Percentiles rank a stretch among this genome's conserved stretches.
phyloP scores from a whole-genome alignment of 345 rosid genomes.

The Salix purpurea region DNA sequence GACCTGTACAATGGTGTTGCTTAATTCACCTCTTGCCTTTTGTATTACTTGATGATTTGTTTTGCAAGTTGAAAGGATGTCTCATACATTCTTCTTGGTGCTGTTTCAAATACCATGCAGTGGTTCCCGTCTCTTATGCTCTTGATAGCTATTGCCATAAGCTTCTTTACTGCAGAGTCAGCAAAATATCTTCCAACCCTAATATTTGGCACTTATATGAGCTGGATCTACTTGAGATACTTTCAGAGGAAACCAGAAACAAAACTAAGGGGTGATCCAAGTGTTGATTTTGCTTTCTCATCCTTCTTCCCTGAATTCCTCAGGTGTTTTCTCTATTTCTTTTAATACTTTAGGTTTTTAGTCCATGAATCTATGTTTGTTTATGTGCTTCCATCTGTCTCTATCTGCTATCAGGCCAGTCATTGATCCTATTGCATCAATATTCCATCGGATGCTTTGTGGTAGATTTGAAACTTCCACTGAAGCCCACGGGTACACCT shows the following conservation, averaged over 20 bases:
- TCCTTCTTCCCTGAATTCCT: constrained; percentile 87
- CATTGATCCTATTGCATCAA: constrained; percentile 71
- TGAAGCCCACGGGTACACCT: constrained; percentile 46
- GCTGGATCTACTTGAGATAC: constrained; percentile 95
- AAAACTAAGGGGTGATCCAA: constrained; percentile 87
- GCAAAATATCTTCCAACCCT: constrained; percentile 81
- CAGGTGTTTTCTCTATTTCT: constrained; percentile 39
- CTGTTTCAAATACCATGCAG: constrained; percentile 43
- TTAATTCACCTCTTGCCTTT: neutral
- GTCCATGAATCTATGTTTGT: neutral
- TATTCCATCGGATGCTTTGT: constrained; percentile 79
- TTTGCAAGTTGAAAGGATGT: constrained; percentile 10
- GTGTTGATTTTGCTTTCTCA: constrained; percentile 89
- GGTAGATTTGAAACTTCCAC: constrained; percentile 53
- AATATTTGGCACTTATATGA: constrained; percentile 81
- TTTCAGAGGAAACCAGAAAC: constrained; percentile 80
- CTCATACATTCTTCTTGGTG: constrained; percentile 14
- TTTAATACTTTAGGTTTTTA: neutral
- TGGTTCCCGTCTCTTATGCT: constrained; percentile 87
- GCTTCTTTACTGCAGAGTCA: constrained; percentile 73
- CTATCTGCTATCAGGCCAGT: constrained; percentile 53
- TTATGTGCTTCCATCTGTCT: constrained; percentile 7
- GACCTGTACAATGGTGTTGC: neutral
- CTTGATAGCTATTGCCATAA: constrained; percentile 54
- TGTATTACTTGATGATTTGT: neutral